Evolutionary conservation across 441 rosid genomes (phyloP).

Genomic region (Erysimum cheiri): DNA sequence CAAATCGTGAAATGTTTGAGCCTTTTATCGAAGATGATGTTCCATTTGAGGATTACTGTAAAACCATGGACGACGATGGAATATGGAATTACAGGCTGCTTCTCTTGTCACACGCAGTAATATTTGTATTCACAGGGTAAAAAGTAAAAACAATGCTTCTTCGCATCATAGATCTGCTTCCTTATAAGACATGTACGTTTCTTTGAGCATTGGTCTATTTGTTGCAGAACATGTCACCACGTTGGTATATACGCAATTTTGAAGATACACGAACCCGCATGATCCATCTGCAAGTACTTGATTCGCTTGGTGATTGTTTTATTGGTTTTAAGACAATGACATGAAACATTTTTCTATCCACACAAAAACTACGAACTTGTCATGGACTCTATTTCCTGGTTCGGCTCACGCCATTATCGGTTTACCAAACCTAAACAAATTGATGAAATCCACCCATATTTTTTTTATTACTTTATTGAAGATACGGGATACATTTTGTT

Average conservation of each 20-base stretch:
- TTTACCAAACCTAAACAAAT: too few relatives aligned
- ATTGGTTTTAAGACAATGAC: not conserved
- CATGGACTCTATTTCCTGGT: too few relatives aligned
- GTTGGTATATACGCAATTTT: conserved; percentile 90
- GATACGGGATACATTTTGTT: not conserved
- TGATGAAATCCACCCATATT: too few relatives aligned
- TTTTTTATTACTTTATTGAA: not conserved
- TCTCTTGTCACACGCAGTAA: conserved; percentile 82
- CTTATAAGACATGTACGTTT: not conserved
- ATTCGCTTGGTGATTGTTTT: not conserved
- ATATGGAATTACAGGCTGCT: conserved; percentile 96
- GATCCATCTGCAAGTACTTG: conserved; percentile 83
- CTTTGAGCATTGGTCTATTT: conserved; percentile 21
- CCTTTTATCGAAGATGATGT: conserved; percentile 96
- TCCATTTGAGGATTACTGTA: conserved; percentile 87
- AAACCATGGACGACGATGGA: conserved; percentile 80
- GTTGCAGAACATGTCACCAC: conserved; percentile 77
- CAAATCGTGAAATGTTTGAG: conserved; percentile 73
- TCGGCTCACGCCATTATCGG: too few relatives aligned
- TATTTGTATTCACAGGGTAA: conserved; percentile 88
- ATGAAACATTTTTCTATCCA: too few relatives aligned
- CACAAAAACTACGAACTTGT: too few relatives aligned
- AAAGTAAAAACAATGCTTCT: not conserved
- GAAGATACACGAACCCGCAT: conserved; percentile 62
- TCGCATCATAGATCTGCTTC: not conserved